Base-by-base conservation (phyloP, 495 filamentous ascomycete genomes). In the Hyaloscypha finlandica region DNA sequence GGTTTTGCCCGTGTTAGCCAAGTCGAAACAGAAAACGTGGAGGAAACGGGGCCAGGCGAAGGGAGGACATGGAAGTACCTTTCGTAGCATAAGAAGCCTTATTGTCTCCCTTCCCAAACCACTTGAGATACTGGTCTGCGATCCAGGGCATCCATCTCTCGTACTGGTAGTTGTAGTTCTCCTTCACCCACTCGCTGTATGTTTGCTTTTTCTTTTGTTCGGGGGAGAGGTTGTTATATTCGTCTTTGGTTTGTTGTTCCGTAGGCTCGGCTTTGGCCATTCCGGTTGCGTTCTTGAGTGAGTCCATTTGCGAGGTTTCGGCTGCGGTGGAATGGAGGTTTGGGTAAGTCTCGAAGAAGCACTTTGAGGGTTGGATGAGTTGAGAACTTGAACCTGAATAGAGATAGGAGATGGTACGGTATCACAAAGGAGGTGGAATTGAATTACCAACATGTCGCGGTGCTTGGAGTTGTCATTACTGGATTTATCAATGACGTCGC, bases 131-230 rank as follows among this genome's bases (percentile, higher is more conserved):
- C 22, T 56, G 53, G 30, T 56, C 22, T 5, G 33, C 53, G 30
- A 56, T 56, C 30, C 30, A 32, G 16, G 53, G 22, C 30, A 32
- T 56, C 53, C 30, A 56, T 56, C 53, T 56, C 53, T 56, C 53
- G 9, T 32, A 56, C 20, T 56, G 53, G 53, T 56, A 29, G 22
- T 29, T 56, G 30, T 32, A 56, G 30, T 29, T 29, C 22, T 29
- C 22, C 8, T 32, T 56, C n/a, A 56, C 19, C 53, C 53, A 56
- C 19, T 56, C 30, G 8, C 8, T 29, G 16, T 56, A 56, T 9
- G 53, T 56, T n/a, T 56, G 53, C 53, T 56, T 56, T 19, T 56
- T 56, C 42, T 56, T 56, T 32, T 56, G 53, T 19, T 56, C 53
- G 30, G 53, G 5, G 5, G 30, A 32, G 53, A 56, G 53, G 16